Evolutionary conservation across 139 green algal species (phyloP), one percentile per base, ranked within the genome.

Genomic region (Volvox africanus): DNA sequence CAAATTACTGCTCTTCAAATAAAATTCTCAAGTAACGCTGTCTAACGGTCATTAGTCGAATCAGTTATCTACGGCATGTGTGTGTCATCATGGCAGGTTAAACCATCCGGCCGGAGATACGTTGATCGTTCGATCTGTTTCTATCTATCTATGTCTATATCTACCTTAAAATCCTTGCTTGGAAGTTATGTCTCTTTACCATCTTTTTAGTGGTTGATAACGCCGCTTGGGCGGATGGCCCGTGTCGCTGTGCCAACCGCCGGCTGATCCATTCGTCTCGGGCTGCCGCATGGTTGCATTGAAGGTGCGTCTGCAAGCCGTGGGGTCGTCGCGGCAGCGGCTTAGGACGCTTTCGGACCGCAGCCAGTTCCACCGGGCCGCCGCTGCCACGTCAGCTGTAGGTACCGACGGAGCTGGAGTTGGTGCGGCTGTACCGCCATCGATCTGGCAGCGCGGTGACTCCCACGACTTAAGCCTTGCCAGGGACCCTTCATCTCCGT

Each of bases 281-380:
- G n/a, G n/a, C 24, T 73, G 65, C 65, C 65, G 65, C 65, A 24
- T 26, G 5, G 5, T 24, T 73, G 21, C 65, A 73, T 16, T 9
- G 2, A 73, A 87, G 82, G 82, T 61, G 1, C 82, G 82, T 12
- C 1, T 24, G 61, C 19, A 77, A 19, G 61, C 55, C 16, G 9
- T 61, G 6, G 30, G 32, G 18, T 33, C 61, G 11, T 77, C 55
- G 30, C n/a, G 17, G n/a, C 61, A 78, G 82, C 82, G 82, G 3
- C 82, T 87, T 6, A 69, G 30, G 82, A 87, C 82, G 1, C 82
- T 87, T 9, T 28, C 61, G 6, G 82, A 87, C 32, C 82, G 82
- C 61, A 76, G 21, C 61, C 61, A 14, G 2, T 22, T 87, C 17
- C 76, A 78, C 61, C 13, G 30, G 12, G 21, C 61, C 32, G 36